Conservation (phyloP, 257 asterid genomes). For the Ilex aquifolium region DNA sequence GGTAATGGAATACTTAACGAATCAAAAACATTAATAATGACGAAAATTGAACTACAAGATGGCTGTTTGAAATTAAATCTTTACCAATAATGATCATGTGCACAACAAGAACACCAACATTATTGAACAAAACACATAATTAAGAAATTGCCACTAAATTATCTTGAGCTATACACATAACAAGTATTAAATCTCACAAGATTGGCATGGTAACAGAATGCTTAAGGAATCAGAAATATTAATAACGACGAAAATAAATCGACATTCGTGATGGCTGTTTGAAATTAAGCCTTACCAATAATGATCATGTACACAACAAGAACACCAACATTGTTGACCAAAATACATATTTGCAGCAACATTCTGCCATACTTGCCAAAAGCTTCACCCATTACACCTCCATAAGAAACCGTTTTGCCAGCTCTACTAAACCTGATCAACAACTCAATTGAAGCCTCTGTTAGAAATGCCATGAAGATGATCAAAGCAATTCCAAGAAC, state of each 20-base stretch:
- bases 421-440: slow-evolving; percentile 78
- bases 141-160: slow-evolving; percentile 3
- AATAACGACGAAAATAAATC: too few species aligned
- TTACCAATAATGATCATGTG: slow-evolving; percentile 98
- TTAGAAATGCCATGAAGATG: slow-evolving; percentile 83
- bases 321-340: slow-evolving; percentile 85
- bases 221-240: too few species aligned
- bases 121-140: slow-evolving; percentile 69
- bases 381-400: slow-evolving; percentile 85
- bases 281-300: slow-evolving; percentile 50
- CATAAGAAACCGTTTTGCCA: slow-evolving; percentile 66
- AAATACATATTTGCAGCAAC: slow-evolving; percentile 72
- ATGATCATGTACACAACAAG: slow-evolving; percentile 97
- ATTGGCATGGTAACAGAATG: too few species aligned
- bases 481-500: slow-evolving; percentile 64
- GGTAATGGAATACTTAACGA: too few species aligned
- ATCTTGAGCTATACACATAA: too few species aligned
- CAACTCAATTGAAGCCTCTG: slow-evolving; percentile 81
- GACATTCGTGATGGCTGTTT: too few species aligned
- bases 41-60: too few species aligned
- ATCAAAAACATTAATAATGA: too few species aligned
- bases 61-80: background rate
- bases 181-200: too few species aligned
- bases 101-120: slow-evolving; percentile 87
- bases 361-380: slow-evolving; percentile 88